Evolutionary conservation across 1,284 basidiomycete species (phyloP).

Genomic region (Fistulinella staudtii): DNA sequence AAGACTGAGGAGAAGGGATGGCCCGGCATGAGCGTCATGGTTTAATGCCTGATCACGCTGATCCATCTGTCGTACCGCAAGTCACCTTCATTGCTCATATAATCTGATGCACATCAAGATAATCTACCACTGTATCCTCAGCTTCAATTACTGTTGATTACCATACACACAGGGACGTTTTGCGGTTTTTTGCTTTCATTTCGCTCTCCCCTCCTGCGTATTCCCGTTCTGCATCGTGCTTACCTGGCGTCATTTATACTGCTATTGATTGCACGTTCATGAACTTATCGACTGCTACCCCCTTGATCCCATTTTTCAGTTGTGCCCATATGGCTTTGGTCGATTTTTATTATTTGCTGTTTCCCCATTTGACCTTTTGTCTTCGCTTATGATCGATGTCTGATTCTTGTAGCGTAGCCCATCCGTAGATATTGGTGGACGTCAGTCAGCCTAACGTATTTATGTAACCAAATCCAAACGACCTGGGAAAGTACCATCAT

Average conservation of each 20-base stretch:
- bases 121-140: conserved; percentile 22
- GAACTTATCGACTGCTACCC: conserved; percentile 13
- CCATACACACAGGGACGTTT: conserved; percentile 26
- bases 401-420: conserved; percentile 32
- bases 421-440: conserved; percentile 31
- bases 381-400: conserved; percentile 6
- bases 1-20: conserved; percentile 29
- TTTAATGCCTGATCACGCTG: conserved; percentile 16
- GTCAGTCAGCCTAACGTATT: conserved; percentile 20
- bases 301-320: conserved; percentile 9
- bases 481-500: conserved; percentile 6
- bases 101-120: conserved; percentile 20
- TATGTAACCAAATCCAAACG: conserved; percentile 22
- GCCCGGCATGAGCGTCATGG: conserved; percentile 27
- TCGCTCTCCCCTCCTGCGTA: conserved; percentile 3
- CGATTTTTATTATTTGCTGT: conserved; percentile 25
- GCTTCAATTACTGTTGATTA: conserved; percentile 15
- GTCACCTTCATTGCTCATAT: conserved; percentile 13
- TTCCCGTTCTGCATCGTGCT: conserved; percentile 4
- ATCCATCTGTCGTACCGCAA: conserved; percentile 11
- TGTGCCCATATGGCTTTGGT: neutral
- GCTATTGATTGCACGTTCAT: conserved; percentile 32
- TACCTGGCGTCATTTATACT: conserved; percentile 28
- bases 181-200: conserved; percentile 21
- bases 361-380: neutral